Evolutionary conservation across 2,329 filamentous ascomycete genomes (phyloP).

Genomic region (Hypoxylon sp.): DNA sequence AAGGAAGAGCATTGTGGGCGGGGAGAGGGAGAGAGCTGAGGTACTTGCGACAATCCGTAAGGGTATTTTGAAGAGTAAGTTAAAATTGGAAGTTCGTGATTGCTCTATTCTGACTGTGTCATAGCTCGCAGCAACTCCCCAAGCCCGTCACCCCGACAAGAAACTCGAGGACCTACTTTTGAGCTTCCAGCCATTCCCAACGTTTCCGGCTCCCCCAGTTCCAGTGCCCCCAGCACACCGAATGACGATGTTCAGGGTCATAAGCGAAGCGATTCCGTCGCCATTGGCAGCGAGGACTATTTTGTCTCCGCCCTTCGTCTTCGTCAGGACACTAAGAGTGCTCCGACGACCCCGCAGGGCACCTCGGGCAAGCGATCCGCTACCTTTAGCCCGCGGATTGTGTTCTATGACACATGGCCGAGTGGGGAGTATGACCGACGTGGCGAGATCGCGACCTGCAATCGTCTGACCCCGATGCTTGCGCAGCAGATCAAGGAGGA

Average conservation of each 20-base stretch:
- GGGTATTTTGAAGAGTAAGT: constrained; percentile 90
- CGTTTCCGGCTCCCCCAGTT: constrained; percentile 79
- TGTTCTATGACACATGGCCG: constrained; percentile 97
- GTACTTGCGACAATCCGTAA: constrained; percentile 92
- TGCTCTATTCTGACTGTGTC: constrained; percentile 37
- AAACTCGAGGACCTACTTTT: constrained; percentile 61
- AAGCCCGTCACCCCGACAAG: constrained; percentile 71
- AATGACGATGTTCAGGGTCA: constrained; percentile 77
- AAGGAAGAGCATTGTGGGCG: constrained; percentile 89
- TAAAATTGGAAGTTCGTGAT: neutral
- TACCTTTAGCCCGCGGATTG: constrained; percentile 89
- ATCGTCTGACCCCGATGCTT: constrained; percentile 93
- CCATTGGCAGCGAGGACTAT: constrained; percentile 86
- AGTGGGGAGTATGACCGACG: constrained; percentile 94
- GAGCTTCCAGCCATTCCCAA: constrained; percentile 69
- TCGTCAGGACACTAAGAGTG: constrained; percentile 78
- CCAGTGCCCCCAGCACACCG: constrained; percentile 88
- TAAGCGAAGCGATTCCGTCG: constrained; percentile 72
- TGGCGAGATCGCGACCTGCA: constrained; percentile 97
- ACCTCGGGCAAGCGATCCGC: constrained; percentile 65
- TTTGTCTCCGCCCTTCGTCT: constrained; percentile 82
- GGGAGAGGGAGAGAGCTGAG: constrained; percentile 89
- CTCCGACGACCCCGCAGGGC: constrained; percentile 79
- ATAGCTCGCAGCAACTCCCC: constrained; percentile 72
- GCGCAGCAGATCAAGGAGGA: constrained; percentile 99